Evolutionary conservation across 306 rosid genomes (phyloP).

Genomic region (Rosa chinensis): DNA sequence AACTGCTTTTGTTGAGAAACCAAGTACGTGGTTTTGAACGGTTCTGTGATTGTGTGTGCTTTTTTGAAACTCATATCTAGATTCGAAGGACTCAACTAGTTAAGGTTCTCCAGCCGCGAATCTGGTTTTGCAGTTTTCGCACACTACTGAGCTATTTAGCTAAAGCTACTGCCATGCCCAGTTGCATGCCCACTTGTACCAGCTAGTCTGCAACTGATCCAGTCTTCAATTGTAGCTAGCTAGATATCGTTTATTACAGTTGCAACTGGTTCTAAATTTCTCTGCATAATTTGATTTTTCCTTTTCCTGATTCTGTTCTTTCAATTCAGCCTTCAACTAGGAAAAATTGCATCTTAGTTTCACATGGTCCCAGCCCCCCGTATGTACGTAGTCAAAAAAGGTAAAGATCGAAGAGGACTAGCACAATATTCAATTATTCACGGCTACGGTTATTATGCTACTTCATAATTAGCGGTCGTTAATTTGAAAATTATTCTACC

Average conservation of each 20-base stretch:
- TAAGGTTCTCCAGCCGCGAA: neutral
- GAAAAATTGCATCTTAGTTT: neutral
- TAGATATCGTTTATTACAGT: neutral
- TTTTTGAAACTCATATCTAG: neutral
- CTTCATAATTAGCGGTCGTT: neutral
- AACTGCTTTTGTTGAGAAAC: neutral
- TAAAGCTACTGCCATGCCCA: neutral
- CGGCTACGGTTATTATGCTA: neutral
- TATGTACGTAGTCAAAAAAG: neutral
- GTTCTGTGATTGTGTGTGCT: neutral
- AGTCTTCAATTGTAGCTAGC: neutral
- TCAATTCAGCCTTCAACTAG: neutral
- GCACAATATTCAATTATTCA: neutral
- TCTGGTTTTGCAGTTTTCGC: neutral
- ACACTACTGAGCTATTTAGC: neutral
- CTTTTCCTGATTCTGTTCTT: neutral
- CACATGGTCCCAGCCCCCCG: constrained; percentile 1
- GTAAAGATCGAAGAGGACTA: neutral
- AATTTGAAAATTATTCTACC: neutral
- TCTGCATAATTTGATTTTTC: neutral
- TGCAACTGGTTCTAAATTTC: neutral
- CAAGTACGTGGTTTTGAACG: neutral
- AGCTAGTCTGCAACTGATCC: neutral
- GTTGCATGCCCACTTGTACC: constrained; percentile 6
- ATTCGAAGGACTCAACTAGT: neutral